Evolutionary conservation across 1,139 yeast species (phyloP).

Genomic region (Pichia norvegensis): DNA sequence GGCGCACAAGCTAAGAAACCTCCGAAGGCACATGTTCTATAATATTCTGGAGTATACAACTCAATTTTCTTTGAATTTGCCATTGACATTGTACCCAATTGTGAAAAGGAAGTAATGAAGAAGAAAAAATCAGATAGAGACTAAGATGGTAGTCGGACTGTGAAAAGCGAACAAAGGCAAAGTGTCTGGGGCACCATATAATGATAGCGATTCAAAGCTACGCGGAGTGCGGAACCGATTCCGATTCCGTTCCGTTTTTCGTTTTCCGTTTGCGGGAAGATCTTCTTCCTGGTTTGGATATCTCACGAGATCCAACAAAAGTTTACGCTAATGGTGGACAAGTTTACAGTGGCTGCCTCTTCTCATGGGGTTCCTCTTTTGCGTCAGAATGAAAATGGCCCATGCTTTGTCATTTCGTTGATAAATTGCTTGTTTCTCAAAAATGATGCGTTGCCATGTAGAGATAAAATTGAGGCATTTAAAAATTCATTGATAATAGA

Average conservation of each 20-base stretch:
- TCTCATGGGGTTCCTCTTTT: conserved; percentile 33
- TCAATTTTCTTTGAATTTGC: conserved; percentile 5
- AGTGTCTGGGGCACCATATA: no score
- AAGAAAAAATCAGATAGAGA: no score
- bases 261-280: no score
- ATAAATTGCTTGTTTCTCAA: conserved; percentile 47
- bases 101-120: no score
- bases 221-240: no score
- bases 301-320: no score
- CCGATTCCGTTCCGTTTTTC: no score
- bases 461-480: neutral
- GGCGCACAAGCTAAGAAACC: conserved; percentile 94
- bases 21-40: conserved; percentile 77
- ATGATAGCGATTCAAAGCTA: no score
- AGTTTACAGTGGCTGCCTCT: neutral
- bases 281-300: no score
- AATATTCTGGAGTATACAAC: conserved; percentile 65
- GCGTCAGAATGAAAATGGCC: conserved; percentile 80
- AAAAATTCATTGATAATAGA: neutral
- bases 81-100: no score
- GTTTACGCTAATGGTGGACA: neutral
- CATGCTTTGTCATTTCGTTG: conserved; percentile 82
- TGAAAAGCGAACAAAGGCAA: no score
- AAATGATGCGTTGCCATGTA: neutral
- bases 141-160: no score